phyloP scores from a whole-genome alignment of 2,329 filamentous ascomycete genomes.

The Aspergillus puulaauensis region DNA sequence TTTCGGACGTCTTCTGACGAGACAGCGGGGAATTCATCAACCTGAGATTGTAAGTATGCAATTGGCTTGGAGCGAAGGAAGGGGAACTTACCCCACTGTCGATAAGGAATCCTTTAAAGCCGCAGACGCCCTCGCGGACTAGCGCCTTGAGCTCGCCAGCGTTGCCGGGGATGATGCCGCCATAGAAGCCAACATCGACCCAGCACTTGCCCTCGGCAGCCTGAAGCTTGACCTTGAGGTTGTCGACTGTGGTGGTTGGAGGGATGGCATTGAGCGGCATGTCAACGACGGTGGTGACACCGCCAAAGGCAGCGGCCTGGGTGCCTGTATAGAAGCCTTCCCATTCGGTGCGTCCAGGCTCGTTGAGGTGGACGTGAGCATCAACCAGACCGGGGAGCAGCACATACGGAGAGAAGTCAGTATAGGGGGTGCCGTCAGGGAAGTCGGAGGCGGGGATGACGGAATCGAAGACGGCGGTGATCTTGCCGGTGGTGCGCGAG shows the following conservation, averaged over 20 bases:
- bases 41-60: constrained; percentile 50
- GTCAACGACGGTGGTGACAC: constrained; percentile 94
- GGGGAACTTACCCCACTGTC: constrained; percentile 77
- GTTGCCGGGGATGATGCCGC: constrained; percentile 91
- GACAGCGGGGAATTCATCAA: constrained; percentile 95
- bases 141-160: constrained; percentile 73
- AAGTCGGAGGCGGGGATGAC: constrained; percentile 76
- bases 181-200: constrained; percentile 99
- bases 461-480: constrained; percentile 70
- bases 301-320: constrained; percentile 87
- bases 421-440: constrained; percentile 69
- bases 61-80: background rate
- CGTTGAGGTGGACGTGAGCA: constrained; percentile 95
- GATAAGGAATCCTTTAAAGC: constrained; percentile 97
- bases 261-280: constrained; percentile 98
- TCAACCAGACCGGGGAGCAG: constrained; percentile 91
- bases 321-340: constrained; percentile 97
- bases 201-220: constrained; percentile 88
- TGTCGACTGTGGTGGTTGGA: constrained; percentile 84
- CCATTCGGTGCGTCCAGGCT: constrained; percentile 96
- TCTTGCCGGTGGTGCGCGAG: constrained; percentile 78
- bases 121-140: constrained; percentile 81
- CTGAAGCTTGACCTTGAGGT: constrained; percentile 78
- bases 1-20: constrained; percentile 73
- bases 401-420: constrained; percentile 80